phyloP scores from a whole-genome alignment of 1,284 basidiomycete genomes.

The Leccinum insolens region DNA sequence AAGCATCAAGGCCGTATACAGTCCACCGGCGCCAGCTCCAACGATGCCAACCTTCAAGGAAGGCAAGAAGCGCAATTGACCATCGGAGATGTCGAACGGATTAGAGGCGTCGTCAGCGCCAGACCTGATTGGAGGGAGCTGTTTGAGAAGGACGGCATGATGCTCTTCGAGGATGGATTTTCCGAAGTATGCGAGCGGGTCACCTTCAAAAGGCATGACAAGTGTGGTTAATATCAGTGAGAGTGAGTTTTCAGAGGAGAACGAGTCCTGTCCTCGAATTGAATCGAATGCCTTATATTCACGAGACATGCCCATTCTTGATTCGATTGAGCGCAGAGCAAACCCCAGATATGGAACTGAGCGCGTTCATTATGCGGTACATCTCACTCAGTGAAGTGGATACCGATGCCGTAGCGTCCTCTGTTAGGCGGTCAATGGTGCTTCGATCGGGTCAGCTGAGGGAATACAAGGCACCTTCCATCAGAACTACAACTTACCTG shows the following conservation, averaged over 20 bases:
- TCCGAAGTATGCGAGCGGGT: slow-evolving; percentile 19
- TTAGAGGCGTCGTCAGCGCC: background rate
- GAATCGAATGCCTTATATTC: too few relatives aligned
- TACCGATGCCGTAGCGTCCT: background rate
- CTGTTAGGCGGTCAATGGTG: background rate
- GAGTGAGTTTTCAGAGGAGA: too few relatives aligned
- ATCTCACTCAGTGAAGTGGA: too few relatives aligned
- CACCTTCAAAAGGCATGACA: slow-evolving; percentile 16
- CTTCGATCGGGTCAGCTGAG: background rate
- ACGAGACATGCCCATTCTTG: too few relatives aligned
- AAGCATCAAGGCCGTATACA: slow-evolving; percentile 42
- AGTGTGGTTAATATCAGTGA: too few relatives aligned
- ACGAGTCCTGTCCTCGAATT: too few relatives aligned
- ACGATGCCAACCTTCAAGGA: slow-evolving; percentile 21
- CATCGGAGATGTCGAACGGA: slow-evolving; percentile 4
- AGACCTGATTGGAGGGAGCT: slow-evolving; percentile 5
- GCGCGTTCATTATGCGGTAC: too few relatives aligned
- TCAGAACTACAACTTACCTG: background rate
- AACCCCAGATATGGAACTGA: too few relatives aligned
- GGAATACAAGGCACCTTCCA: background rate
- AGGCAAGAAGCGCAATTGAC: slow-evolving; percentile 6
- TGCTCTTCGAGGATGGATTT: slow-evolving; percentile 15
- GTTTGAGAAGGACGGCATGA: slow-evolving; percentile 8
- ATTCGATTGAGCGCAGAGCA: too few relatives aligned
- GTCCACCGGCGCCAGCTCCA: slow-evolving; percentile 36